Evolutionary conservation across 2,329 filamentous ascomycete species (phyloP).

Genomic region (Phialemoniopsis sp.): DNA sequence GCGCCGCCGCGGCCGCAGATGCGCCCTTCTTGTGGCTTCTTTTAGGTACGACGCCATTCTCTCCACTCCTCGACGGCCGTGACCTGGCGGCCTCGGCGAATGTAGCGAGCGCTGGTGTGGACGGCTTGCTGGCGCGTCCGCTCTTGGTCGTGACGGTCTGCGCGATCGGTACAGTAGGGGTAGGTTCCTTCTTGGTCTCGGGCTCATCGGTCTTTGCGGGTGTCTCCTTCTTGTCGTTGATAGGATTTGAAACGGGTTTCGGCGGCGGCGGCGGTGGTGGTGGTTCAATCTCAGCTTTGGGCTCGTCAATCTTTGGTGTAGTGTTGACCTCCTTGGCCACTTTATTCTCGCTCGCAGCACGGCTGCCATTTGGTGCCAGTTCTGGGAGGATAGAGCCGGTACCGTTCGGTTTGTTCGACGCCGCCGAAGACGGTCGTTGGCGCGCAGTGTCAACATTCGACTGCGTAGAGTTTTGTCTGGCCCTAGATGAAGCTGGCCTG

Average conservation of each 20-base stretch:
- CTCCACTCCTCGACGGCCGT: slow-evolving; percentile 45
- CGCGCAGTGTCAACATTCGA: slow-evolving; percentile 51
- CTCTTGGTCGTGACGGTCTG: slow-evolving; percentile 55
- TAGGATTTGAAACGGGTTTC: slow-evolving; percentile 15
- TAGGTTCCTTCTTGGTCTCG: slow-evolving; percentile 35
- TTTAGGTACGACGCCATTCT: slow-evolving; percentile 31
- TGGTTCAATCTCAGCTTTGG: slow-evolving; percentile 18
- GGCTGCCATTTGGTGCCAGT: slow-evolving; percentile 19
- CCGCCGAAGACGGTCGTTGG: slow-evolving; percentile 53
- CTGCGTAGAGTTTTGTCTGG: slow-evolving; percentile 70
- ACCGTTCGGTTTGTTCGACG: slow-evolving; percentile 59
- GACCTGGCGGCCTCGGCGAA: slow-evolving; percentile 55
- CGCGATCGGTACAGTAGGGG: slow-evolving; percentile 30
- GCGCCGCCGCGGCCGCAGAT: slow-evolving; percentile 30
- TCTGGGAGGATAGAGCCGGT: slow-evolving; percentile 29
- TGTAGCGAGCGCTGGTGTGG: slow-evolving; percentile 55
- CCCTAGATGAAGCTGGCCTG: slow-evolving; percentile 65
- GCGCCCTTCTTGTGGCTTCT: slow-evolving; percentile 58
- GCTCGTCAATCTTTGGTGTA: slow-evolving; percentile 27
- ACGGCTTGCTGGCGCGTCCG: slow-evolving; percentile 62
- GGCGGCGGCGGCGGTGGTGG: slow-evolving; percentile 12
- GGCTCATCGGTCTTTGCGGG: slow-evolving; percentile 34
- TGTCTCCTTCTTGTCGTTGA: slow-evolving; percentile 25
- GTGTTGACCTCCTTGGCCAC: slow-evolving; percentile 40
- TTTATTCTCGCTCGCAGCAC: slow-evolving; percentile 42